These are phyloP conservation scores for Acacia crassicarpa DNA, from an alignment of 306 rosid genomes.

Conservation along the genomic window DNA sequence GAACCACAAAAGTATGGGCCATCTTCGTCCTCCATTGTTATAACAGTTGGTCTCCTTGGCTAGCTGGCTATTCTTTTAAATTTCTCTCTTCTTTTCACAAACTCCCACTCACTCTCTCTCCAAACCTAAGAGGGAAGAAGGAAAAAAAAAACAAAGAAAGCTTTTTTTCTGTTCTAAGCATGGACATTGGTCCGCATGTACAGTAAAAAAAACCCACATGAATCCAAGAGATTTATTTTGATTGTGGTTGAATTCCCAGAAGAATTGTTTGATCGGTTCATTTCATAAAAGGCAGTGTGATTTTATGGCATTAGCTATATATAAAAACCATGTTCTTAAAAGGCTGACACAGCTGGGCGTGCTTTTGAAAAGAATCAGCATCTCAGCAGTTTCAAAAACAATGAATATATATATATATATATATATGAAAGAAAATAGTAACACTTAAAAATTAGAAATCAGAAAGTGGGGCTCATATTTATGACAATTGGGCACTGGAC, in stretches of 20 bases:
- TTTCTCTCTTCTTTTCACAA: conserved; percentile 78
- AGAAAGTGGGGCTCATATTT: conserved; percentile 33
- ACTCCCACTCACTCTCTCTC: conserved; percentile 66
- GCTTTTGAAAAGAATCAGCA: conserved; percentile 55
- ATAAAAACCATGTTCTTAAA: conserved; percentile 38
- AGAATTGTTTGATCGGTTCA: not conserved
- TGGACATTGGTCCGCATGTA: conserved; percentile 44
- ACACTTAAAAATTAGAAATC: conserved; percentile 5
- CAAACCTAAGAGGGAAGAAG: conserved; percentile 31
- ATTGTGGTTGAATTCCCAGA: conserved; percentile 10
- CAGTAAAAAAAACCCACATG: conserved; percentile 21
- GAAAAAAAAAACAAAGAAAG: not conserved
- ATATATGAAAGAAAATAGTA: not conserved
- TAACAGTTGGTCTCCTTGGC: conserved; percentile 35
- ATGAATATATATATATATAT: not conserved
- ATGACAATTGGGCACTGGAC: not conserved
- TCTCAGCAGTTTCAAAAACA: conserved; percentile 30
- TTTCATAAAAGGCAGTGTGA: conserved; percentile 21
- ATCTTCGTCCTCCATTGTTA: conserved; percentile 31
- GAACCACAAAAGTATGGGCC: conserved; percentile 76
- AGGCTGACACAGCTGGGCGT: conserved; percentile 64
- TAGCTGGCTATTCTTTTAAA: conserved; percentile 35
- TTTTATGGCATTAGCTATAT: conserved; percentile 36
- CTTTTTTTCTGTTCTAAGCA: conserved; percentile 31
- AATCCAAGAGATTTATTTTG: conserved; percentile 28